These are phyloP conservation scores for Thecaphora frezii DNA, from an alignment of 1,284 basidiomycete genomes.

Conservation along the genomic window DNA sequence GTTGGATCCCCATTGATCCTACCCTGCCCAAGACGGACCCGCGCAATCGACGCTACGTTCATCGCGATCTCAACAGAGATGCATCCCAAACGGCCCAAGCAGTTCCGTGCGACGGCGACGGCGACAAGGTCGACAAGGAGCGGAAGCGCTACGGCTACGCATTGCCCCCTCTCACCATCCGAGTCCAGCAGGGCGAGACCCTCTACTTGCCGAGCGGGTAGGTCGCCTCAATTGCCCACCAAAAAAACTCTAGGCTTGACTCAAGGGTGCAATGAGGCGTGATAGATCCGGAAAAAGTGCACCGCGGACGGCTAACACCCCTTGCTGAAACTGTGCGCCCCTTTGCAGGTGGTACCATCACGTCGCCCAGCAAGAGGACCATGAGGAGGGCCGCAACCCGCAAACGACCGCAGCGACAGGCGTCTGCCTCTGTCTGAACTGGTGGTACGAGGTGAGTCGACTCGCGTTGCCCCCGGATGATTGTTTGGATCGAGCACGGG, in stretches of 20 bases:
- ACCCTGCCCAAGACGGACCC: constrained; percentile 16
- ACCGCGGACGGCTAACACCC: background rate
- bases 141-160: constrained; percentile 20
- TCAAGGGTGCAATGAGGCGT: background rate
- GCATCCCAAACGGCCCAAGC: background rate
- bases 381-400: constrained; percentile 7
- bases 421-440: constrained; percentile 49
- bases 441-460: constrained; percentile 46
- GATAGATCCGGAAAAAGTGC: background rate
- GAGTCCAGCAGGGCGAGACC: constrained; percentile 43
- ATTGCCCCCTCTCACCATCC: constrained; percentile 39
- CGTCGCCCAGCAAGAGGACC: constrained; percentile 44
- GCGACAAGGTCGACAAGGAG: background rate
- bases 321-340: background rate
- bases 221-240: constrained; percentile 1
- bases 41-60: constrained; percentile 29
- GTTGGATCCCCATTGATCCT: constrained; percentile 52
- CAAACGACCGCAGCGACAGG: constrained; percentile 13
- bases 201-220: constrained; percentile 49
- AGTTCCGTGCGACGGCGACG: background rate
- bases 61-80: constrained; percentile 17
- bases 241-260: background rate
- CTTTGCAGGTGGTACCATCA: constrained; percentile 42
- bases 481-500: constrained; percentile 4
- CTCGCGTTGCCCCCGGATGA: background rate